Evolutionary conservation across 2,329 filamentous ascomycete species (phyloP), one percentile per base, ranked within the genome.

Genomic region (Camptophora hylomeconis): DNA sequence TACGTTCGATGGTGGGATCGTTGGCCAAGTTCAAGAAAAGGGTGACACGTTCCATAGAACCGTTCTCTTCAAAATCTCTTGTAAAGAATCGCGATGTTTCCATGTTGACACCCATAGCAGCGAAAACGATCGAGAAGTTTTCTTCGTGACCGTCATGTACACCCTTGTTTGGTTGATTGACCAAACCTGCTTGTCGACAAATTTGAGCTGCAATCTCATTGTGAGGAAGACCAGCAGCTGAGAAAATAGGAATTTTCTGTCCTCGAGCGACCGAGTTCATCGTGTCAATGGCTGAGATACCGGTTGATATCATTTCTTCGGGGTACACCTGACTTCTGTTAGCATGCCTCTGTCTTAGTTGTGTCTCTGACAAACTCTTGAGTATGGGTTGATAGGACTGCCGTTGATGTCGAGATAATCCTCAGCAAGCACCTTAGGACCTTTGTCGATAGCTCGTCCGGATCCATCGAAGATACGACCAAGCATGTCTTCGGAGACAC

Each of bases 181-280:
- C 92, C 54, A 98, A 64, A 59, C 87, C 75, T 46, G 89, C 89
- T 61, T 98, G 89, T 62, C 92, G 77, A 67, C 86, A 94, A 60
- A 98, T 98, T 63, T 94, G 86, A 25, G 89, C 92, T 34, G 92
- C 92, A 50, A 98, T 95, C 67, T 98, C 89, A 64, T 98, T 98
- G 65, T 98, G 92, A 20, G 92, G 92, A 35, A 98, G 74, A 84
- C 89, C 89, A 37, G 89, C 77, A 31, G 89, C 84, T 15, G 89
- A 98, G 74, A 98, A 98, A 50, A 98, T 98, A 47, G 92, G 89
- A 44, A 98, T 98, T 71, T 98, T 98, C 59, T 98, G 89, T 39
- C 89, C 89, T 72, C 89, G 84, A 42, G 92, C 89, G 57, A 95
- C 92, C 38, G 80, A 86, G 67, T 84, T 84, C 87, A 95, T 95